Conservation (phyloP, 1,284 basidiomycete genomes). For the Caloboletus firmus region DNA sequence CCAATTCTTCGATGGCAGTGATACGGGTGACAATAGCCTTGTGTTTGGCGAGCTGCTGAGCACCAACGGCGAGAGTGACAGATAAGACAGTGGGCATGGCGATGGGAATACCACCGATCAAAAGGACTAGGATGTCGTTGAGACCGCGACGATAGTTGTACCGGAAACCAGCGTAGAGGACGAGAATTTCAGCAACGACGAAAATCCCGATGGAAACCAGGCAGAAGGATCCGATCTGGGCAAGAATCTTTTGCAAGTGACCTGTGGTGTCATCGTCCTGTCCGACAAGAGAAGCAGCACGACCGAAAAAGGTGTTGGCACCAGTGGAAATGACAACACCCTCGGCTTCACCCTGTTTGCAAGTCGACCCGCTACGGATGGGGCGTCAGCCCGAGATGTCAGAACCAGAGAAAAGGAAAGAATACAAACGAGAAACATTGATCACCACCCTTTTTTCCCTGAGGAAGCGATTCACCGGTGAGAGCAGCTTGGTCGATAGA, state of each 20-base stretch:
- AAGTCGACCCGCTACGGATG: constrained; percentile 78
- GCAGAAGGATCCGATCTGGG: constrained; percentile 95
- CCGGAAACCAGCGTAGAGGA: constrained; percentile 84
- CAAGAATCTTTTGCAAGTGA: constrained; percentile 97
- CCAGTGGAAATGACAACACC: constrained; percentile 97
- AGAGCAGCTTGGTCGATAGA: constrained; percentile 97
- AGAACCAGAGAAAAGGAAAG: neutral
- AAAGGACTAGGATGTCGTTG: constrained; percentile 93
- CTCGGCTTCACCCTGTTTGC: constrained; percentile 97
- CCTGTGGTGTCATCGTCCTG: constrained; percentile 95
- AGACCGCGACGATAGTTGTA: constrained; percentile 93
- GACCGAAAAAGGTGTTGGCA: constrained; percentile 95
- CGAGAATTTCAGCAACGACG: constrained; percentile 86
- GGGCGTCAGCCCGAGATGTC: constrained; percentile 4
- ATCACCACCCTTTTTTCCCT: constrained; percentile 87
- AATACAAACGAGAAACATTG: constrained; percentile 90
- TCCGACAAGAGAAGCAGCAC: constrained; percentile 92
- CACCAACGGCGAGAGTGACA: constrained; percentile 96
- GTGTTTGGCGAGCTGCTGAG: constrained; percentile 97
- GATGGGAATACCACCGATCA: constrained; percentile 99
- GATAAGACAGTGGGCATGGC: constrained; percentile 97
- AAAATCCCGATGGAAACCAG: constrained; percentile 92
- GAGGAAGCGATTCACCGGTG: constrained; percentile 93
- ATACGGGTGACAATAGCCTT: constrained; percentile 99
- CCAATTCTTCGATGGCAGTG: constrained; percentile 96